Evolutionary conservation across 805 yeast genomes (phyloP).

Genomic region (Yamadazyma laniorum): DNA sequence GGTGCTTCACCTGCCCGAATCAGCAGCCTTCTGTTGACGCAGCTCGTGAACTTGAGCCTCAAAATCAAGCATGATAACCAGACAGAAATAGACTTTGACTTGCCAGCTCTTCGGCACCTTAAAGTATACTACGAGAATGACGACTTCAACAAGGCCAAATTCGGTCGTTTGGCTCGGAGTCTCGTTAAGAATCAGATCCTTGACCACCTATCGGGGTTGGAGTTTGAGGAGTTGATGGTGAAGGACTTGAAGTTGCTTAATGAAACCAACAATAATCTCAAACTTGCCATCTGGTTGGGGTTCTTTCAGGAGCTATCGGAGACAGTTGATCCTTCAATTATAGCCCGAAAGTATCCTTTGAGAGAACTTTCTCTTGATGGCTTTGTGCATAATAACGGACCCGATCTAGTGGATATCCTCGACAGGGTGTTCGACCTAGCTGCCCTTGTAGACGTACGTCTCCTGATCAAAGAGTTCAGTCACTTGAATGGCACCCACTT

Average conservation of each 20-base stretch:
- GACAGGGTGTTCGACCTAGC: constrained; percentile 15
- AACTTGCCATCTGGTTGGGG: constrained; percentile 20
- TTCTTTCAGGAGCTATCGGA: constrained; percentile 15
- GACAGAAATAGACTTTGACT: neutral
- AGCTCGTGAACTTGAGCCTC: neutral
- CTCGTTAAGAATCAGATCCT: constrained; percentile 7
- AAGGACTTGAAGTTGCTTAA: constrained; percentile 18
- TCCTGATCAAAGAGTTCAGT: constrained; percentile 21
- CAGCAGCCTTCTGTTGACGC: neutral
- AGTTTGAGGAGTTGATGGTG: constrained; percentile 15
- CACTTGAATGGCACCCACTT: constrained; percentile 20
- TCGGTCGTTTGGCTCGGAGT: constrained; percentile 12
- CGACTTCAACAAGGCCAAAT: constrained; percentile 1
- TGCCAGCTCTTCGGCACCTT: constrained; percentile 15
- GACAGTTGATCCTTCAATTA: neutral
- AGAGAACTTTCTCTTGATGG: constrained; percentile 22
- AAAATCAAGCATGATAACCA: constrained; percentile 4
- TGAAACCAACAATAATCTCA: constrained; percentile 12
- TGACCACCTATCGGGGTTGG: constrained; percentile 13
- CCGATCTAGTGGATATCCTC: constrained; percentile 10
- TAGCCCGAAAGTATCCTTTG: neutral
- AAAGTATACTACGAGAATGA: constrained; percentile 16
- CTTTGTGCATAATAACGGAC: constrained; percentile 17
- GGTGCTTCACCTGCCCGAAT: neutral
- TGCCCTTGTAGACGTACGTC: constrained; percentile 14